A percentile compares a stretch with the other conserved stretches of the same genome.
phyloP scores from a whole-genome alignment of 257 asterid genomes.

The Salvia rosmarinus region DNA sequence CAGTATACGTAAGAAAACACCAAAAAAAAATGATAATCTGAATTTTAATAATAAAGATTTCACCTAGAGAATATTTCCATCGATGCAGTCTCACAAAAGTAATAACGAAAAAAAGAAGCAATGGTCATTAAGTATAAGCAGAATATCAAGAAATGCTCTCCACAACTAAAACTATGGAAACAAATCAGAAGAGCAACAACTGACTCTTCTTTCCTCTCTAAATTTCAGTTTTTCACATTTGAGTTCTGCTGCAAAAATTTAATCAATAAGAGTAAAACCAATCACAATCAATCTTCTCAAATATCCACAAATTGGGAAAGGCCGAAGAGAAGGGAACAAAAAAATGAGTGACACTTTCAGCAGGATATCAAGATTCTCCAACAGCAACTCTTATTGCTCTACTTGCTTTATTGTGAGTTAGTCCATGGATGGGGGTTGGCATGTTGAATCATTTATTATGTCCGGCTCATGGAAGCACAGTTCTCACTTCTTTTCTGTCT shows the following conservation, averaged over 20 bases:
- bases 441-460: background rate
- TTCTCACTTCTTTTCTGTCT: conserved; percentile 80
- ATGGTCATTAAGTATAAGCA: background rate
- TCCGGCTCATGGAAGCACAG: conserved; percentile 70
- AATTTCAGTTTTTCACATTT: background rate
- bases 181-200: background rate
- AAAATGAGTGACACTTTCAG: conserved; percentile 25
- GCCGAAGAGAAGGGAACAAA: background rate
- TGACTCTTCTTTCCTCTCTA: background rate
- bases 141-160: background rate
- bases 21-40: too few species aligned
- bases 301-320: conserved; percentile 31
- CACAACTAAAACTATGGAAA: background rate
- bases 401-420: conserved; percentile 40
- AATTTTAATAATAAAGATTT: too few species aligned
- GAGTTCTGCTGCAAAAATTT: conserved; percentile 32
- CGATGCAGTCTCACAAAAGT: background rate
- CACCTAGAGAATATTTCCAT: background rate
- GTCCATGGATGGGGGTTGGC: conserved; percentile 18
- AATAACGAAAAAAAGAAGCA: background rate
- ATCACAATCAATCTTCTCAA: background rate
- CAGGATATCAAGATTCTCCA: conserved; percentile 23
- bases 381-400: conserved; percentile 39
- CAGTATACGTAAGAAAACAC: too few species aligned
- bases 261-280: conserved; percentile 17